Percentiles rank a stretch among this genome's conserved stretches.
Evolutionary conservation across 495 filamentous ascomycete genomes (phyloP).

Genomic region (Oleoguttula mirabilis): DNA sequence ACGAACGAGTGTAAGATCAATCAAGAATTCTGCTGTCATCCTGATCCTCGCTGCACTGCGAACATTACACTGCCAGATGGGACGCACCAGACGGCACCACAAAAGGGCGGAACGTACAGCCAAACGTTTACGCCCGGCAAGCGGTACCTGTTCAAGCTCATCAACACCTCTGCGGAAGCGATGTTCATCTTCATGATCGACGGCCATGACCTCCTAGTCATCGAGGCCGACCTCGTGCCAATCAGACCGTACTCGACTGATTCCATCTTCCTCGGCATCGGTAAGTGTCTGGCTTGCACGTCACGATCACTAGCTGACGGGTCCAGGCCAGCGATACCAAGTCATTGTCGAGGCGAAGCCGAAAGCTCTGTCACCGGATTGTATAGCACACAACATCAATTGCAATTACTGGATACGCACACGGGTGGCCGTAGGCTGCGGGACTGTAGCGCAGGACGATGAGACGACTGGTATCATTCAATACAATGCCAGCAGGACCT

Average conservation of each 20-base stretch:
- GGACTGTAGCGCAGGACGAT: constrained; percentile 6
- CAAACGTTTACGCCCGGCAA: constrained; percentile 25
- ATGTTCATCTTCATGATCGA: constrained; percentile 33
- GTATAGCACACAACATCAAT: background rate
- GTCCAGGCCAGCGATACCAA: constrained; percentile 8
- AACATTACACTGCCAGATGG: background rate
- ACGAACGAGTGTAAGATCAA: background rate
- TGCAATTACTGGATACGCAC: constrained; percentile 10
- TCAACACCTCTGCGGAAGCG: constrained; percentile 51
- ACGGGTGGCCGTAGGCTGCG: constrained; percentile 1
- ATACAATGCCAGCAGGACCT: background rate
- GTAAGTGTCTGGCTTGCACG: too few relatives aligned
- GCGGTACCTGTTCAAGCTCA: constrained; percentile 53
- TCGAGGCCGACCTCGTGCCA: constrained; percentile 32
- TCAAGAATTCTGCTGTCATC: background rate
- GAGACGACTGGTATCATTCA: constrained; percentile 6
- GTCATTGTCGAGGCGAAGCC: constrained; percentile 6
- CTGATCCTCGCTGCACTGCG: background rate
- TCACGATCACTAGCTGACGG: too few relatives aligned
- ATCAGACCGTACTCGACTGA: constrained; percentile 29
- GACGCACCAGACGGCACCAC: background rate
- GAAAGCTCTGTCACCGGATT: background rate
- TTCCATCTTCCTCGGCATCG: constrained; percentile 21
- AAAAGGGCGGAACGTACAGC: background rate
- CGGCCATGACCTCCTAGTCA: constrained; percentile 28